These are phyloP conservation scores for Myriosclerotinia curreyana DNA, from an alignment of 2,329 filamentous ascomycete species.

Conservation along the genomic window DNA sequence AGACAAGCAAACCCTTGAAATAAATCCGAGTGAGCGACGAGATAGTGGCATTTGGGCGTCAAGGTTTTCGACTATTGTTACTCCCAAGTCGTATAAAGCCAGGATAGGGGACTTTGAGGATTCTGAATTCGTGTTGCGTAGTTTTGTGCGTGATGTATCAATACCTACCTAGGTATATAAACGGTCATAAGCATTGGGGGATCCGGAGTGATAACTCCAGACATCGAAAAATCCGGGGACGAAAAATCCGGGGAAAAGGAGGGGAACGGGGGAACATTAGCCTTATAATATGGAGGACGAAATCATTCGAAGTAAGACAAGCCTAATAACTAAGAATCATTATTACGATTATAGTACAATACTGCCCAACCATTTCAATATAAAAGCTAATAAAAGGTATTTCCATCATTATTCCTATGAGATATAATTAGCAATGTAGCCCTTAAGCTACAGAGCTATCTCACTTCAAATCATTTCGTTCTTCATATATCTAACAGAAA, in stretches of 20 bases:
- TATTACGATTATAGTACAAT: no score
- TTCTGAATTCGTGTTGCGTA: neutral
- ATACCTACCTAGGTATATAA: neutral
- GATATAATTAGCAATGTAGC: no score
- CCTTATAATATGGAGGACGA: constrained; percentile 11
- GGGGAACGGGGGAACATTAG: constrained; percentile 1
- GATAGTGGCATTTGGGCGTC: constrained; percentile 9
- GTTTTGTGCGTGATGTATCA: neutral
- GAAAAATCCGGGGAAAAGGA: constrained; percentile 21
- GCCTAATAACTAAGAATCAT: no score
- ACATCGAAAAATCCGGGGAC: no score
- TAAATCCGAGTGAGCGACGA: neutral
- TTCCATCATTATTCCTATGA: no score
- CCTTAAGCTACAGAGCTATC: no score
- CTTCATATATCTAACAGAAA: no score
- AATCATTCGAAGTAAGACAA: no score
- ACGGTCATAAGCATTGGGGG: neutral
- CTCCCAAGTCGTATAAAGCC: neutral
- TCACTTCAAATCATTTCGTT: no score
- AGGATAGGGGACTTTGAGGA: neutral
- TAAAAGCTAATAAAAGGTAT: no score
- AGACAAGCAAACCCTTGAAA: constrained; percentile 4
- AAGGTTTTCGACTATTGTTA: neutral
- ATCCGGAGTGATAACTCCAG: neutral
- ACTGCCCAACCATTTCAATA: no score